Conservation (phyloP, 169 alveolate species). For the Eimeria tenella region DNA sequence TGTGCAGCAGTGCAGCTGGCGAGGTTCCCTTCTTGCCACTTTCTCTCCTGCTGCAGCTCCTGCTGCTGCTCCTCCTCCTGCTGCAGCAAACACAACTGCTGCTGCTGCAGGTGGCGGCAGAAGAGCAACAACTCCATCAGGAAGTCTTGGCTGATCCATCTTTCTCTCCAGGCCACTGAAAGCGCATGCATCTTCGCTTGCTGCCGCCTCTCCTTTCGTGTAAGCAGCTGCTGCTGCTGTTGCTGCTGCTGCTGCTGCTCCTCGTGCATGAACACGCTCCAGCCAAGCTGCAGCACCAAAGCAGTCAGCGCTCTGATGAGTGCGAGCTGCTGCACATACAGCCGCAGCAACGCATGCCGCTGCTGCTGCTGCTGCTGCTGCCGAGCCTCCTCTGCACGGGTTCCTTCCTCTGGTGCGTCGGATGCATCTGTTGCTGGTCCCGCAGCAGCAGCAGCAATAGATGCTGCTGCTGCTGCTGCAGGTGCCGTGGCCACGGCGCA, state of each 20-base stretch:
- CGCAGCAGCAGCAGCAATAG: background rate
- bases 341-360: background rate
- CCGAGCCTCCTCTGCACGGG: background rate
- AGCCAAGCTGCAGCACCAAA: constrained; percentile 29
- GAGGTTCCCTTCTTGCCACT: background rate
- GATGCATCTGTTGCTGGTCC: background rate
- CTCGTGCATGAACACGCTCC: background rate
- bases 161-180: constrained; percentile 13
- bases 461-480: constrained; percentile 44
- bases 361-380: constrained; percentile 59
- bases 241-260: constrained; percentile 29
- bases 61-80: background rate
- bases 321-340: constrained; percentile 40
- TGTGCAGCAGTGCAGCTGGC: background rate
- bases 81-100: background rate
- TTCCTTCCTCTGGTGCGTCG: background rate
- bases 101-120: constrained; percentile 45
- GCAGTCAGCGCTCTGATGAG: background rate
- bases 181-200: constrained; percentile 40
- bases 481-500: background rate
- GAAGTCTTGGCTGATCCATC: constrained; percentile 1
- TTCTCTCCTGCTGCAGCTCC: background rate
- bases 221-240: constrained; percentile 22
- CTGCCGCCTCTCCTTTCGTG: background rate
- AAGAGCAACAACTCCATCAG: background rate